phyloP scores from a whole-genome alignment of 2,329 filamentous ascomycete genomes.

The Alternaria brassicicola region DNA sequence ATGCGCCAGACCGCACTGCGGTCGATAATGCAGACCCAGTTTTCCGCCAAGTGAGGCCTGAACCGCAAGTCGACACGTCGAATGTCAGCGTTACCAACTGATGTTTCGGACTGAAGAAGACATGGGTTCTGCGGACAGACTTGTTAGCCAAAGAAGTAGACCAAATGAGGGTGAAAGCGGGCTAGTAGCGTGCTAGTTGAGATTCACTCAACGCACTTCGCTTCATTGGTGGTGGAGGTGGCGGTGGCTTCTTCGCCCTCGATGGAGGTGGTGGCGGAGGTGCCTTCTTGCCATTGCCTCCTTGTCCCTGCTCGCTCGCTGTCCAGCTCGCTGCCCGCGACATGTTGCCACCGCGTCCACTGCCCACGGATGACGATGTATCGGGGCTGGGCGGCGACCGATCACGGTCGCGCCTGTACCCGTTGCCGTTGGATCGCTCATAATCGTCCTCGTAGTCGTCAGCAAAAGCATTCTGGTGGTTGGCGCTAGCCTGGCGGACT shows the following conservation, averaged over 20 bases:
- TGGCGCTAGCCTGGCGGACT: slow-evolving; percentile 42
- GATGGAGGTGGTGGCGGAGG: slow-evolving; percentile 64
- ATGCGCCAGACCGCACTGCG: slow-evolving; percentile 33
- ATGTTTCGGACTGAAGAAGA: slow-evolving; percentile 19
- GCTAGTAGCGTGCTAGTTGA: slow-evolving; percentile 46
- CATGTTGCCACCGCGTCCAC: slow-evolving; percentile 54
- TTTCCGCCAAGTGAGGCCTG: neutral
- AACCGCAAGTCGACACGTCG: neutral
- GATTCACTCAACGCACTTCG: slow-evolving; percentile 56
- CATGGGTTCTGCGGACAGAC: slow-evolving; percentile 22
- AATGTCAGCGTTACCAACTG: slow-evolving; percentile 17
- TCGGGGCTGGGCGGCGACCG: slow-evolving; percentile 61
- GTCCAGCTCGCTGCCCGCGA: slow-evolving; percentile 60
- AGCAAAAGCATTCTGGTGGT: slow-evolving; percentile 40
- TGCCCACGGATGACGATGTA: slow-evolving; percentile 43
- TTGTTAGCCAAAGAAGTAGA: slow-evolving; percentile 19
- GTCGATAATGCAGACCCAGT: slow-evolving; percentile 10
- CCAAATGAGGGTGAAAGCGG: neutral
- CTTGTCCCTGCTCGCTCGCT: slow-evolving; percentile 34
- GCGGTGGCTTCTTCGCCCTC: slow-evolving; percentile 68
- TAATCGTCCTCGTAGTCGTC: slow-evolving; percentile 48
- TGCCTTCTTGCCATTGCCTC: slow-evolving; percentile 56
- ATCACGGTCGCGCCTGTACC: slow-evolving; percentile 51
- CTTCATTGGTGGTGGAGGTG: slow-evolving; percentile 69
- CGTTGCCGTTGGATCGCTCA: slow-evolving; percentile 29